These are phyloP conservation scores for Erysimum cheiri DNA, from an alignment of 441 rosid genomes.

Conservation along the genomic window DNA sequence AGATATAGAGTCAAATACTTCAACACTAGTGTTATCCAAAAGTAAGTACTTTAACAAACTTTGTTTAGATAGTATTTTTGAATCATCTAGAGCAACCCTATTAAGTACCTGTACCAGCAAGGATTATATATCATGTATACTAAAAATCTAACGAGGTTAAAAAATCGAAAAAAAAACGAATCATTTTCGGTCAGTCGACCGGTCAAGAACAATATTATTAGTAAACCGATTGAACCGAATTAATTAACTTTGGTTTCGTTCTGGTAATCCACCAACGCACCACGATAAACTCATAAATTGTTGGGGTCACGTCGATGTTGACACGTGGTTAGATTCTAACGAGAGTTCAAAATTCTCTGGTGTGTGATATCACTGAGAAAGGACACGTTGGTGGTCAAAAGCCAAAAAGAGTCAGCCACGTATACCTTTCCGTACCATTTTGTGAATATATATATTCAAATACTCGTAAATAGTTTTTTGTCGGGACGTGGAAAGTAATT, in stretches of 20 bases:
- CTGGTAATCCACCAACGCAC: background rate
- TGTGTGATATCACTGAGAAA: constrained; percentile 1
- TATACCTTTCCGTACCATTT: constrained; percentile 24
- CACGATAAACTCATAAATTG: background rate
- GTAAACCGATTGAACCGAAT: background rate
- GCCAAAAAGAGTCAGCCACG: constrained; percentile 24
- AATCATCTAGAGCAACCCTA: no score
- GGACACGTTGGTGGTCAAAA: constrained; percentile 39
- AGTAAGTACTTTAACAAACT: no score
- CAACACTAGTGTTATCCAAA: no score
- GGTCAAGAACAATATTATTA: background rate
- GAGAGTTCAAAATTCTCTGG: background rate
- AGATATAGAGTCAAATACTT: no score
- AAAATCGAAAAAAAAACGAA: background rate
- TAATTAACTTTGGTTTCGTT: background rate
- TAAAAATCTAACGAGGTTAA: background rate
- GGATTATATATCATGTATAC: no score
- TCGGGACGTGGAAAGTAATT: constrained; percentile 35
- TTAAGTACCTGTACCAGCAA: no score
- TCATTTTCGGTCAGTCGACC: constrained; percentile 2
- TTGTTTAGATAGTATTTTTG: no score
- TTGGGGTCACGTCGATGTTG: constrained; percentile 9
- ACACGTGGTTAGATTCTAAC: constrained; percentile 24
- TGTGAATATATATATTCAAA: background rate
- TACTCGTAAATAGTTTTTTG: constrained; percentile 16